Percentiles rank a stretch among this genome's conserved stretches.
Conservation (phyloP, 1,139 yeast genomes). For the Geotrichum citri-aurantii region DNA sequence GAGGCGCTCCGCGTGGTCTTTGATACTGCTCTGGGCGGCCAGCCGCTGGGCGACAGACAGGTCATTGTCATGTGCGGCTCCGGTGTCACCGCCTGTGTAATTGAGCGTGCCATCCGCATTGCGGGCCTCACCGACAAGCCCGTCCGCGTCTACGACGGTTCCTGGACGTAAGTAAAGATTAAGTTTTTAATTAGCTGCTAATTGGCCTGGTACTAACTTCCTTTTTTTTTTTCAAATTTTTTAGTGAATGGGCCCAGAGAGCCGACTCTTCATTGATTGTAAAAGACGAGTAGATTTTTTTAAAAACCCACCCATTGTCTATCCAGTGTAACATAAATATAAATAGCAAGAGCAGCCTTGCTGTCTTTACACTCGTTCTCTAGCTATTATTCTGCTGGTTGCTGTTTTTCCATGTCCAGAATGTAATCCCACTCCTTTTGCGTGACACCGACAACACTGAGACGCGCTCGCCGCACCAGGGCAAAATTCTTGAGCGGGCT, state of each 20-base stretch:
- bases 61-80: slow-evolving; percentile 89
- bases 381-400: neutral
- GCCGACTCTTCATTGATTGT: slow-evolving; percentile 29
- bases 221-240: slow-evolving; percentile 18
- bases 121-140: slow-evolving; percentile 45
- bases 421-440: slow-evolving; percentile 40
- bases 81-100: slow-evolving; percentile 87
- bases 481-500: slow-evolving; percentile 35
- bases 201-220: neutral
- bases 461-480: slow-evolving; percentile 44
- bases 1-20: slow-evolving; percentile 46
- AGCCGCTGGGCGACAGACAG: slow-evolving; percentile 43
- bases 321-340: neutral
- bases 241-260: slow-evolving; percentile 39
- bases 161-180: slow-evolving; percentile 71
- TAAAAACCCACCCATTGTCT: neutral
- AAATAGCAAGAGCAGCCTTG: no score
- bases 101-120: slow-evolving; percentile 62
- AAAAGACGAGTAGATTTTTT: slow-evolving; percentile 19
- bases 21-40: slow-evolving; percentile 25
- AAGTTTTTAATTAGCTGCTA: neutral
- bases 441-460: slow-evolving; percentile 47
- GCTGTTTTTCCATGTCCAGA: slow-evolving; percentile 29
- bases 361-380: no score
- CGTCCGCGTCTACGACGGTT: slow-evolving; percentile 81